These are phyloP conservation scores for Lathyrus oleraceus DNA, from an alignment of 306 rosid species.

Conservation along the genomic window DNA sequence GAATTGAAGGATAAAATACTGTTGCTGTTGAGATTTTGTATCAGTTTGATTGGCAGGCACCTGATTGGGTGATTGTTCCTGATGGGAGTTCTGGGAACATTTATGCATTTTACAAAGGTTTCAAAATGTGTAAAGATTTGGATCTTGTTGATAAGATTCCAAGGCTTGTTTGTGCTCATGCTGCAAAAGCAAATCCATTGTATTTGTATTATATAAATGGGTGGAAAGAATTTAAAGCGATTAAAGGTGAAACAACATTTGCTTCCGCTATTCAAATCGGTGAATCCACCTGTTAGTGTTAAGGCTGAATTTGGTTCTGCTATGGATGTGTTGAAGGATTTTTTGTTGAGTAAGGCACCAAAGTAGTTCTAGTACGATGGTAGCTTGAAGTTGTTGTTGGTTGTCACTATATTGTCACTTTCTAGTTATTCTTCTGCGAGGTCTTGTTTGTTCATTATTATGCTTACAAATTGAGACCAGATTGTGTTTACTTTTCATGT, in stretches of 20 bases:
- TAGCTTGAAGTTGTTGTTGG: not conserved
- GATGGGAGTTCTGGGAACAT: constrained; percentile 80
- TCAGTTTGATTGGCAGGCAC: constrained; percentile 85
- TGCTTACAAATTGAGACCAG: too few species aligned
- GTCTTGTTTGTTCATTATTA: too few species aligned
- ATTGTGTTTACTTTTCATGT: not conserved
- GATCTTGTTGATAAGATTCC: constrained; percentile 74
- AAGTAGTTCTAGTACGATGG: not conserved
- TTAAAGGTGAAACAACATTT: constrained; percentile 60
- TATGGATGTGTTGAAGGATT: constrained; percentile 44
- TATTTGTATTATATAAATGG: constrained; percentile 66
- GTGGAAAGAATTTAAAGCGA: constrained; percentile 62
- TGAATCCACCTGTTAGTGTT: constrained; percentile 41
- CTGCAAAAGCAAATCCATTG: constrained; percentile 79
- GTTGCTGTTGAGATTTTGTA: constrained; percentile 82
- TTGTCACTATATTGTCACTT: too few species aligned
- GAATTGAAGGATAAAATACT: constrained; percentile 80
- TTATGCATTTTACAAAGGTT: constrained; percentile 83
- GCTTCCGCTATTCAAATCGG: constrained; percentile 91
- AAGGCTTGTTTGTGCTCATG: constrained; percentile 78
- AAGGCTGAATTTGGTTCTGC: constrained; percentile 44
- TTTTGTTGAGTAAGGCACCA: constrained; percentile 24
- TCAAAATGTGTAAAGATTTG: constrained; percentile 75
- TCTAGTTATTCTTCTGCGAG: too few species aligned
- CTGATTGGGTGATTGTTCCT: constrained; percentile 86